A percentile compares a stretch with the other conserved stretches of the same genome.
Evolutionary conservation across 106 monocot species (phyloP).

Genomic region (Dendrobium catenatum): DNA sequence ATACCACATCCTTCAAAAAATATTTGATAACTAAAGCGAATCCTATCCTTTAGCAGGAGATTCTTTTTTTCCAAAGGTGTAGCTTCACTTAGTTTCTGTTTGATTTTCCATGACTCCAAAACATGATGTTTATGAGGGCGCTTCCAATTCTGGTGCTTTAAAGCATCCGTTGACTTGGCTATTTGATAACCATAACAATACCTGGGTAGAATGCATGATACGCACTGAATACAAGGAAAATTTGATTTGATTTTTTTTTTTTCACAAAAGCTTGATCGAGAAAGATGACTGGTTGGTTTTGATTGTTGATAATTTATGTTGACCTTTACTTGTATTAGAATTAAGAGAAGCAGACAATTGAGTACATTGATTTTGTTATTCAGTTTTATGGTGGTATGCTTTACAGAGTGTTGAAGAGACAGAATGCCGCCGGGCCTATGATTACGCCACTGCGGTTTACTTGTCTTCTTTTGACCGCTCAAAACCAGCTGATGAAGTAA

Average conservation of each 20-base stretch:
- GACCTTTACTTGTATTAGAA: not conserved
- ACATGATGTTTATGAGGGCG: not conserved
- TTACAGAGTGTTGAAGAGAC: constrained; percentile 96
- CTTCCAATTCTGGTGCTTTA: not conserved
- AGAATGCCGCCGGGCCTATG: constrained; percentile 85
- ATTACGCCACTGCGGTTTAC: constrained; percentile 63
- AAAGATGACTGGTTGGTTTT: not conserved
- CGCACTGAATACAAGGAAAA: not conserved
- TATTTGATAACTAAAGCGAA: too few relatives aligned
- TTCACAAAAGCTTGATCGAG: not conserved
- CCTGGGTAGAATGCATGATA: not conserved
- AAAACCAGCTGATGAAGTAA: constrained; percentile 83
- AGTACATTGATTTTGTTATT: not conserved
- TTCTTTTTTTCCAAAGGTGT: not conserved
- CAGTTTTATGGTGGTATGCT: constrained; percentile 5
- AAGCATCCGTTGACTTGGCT: not conserved
- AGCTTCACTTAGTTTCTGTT: not conserved
- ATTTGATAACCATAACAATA: not conserved
- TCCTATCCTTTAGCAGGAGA: too few relatives aligned
- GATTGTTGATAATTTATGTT: not conserved
- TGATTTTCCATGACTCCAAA: not conserved
- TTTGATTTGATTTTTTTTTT: not conserved
- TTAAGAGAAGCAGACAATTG: not conserved
- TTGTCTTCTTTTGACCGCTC: constrained; percentile 67
- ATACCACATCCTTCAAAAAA: too few relatives aligned